Evolutionary conservation across 2,329 filamentous ascomycete genomes (phyloP).

Genomic region (Pseudophaeomoniella oleicola): DNA sequence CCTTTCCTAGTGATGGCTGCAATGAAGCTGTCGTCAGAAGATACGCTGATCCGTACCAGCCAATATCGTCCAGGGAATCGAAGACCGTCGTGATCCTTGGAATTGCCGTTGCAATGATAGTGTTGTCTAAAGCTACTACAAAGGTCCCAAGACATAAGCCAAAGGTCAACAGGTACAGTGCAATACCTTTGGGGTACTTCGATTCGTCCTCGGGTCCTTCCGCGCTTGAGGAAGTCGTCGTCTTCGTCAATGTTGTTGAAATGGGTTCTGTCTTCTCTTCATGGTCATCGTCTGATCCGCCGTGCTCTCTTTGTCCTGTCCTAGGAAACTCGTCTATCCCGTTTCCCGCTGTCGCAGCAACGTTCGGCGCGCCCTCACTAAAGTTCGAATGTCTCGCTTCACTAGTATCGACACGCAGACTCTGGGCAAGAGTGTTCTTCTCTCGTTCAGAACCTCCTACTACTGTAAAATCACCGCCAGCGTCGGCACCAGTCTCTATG

Average conservation of each 20-base stretch:
- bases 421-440: too few relatives aligned
- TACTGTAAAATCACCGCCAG: too few relatives aligned
- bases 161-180: slow-evolving; percentile 10
- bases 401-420: too few relatives aligned
- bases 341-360: too few relatives aligned
- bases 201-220: slow-evolving; percentile 11
- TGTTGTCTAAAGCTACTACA: slow-evolving; percentile 14
- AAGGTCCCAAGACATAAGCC: slow-evolving; percentile 15
- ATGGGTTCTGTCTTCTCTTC: not conserved
- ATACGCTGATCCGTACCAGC: slow-evolving; percentile 26
- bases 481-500: too few relatives aligned
- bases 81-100: slow-evolving; percentile 19
- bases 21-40: slow-evolving; percentile 28
- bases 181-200: slow-evolving; percentile 10
- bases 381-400: too few relatives aligned
- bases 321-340: too few relatives aligned
- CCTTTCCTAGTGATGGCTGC: slow-evolving; percentile 30
- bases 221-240: slow-evolving; percentile 5
- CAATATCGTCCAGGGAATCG: slow-evolving; percentile 21
- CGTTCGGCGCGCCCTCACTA: too few relatives aligned
- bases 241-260: not conserved
- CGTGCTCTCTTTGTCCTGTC: too few relatives aligned
- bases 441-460: too few relatives aligned
- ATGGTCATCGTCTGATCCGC: too few relatives aligned
- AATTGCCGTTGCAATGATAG: slow-evolving; percentile 13